Evolutionary conservation across 169 alveolate species (phyloP), one percentile per base, ranked within the genome.

Genomic region (Plasmodium vinckei): DNA sequence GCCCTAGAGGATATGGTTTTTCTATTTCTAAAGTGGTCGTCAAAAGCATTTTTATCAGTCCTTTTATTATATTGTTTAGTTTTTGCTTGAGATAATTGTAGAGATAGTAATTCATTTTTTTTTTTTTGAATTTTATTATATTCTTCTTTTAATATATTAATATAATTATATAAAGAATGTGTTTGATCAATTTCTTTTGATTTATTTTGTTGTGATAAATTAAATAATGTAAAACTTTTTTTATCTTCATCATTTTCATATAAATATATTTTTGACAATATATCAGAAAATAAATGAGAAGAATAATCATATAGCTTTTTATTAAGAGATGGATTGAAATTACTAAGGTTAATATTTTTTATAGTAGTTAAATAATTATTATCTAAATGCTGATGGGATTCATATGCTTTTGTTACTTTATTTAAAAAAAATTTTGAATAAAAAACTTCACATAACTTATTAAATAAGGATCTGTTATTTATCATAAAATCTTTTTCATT

Each of bases 1-100:
- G 95, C 95, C 47, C 95, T 65, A 12, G 95, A 87, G 44, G 94
- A 88, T 15, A 88, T 56, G 12, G 92, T 88, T 68, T 90, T 88
- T 60, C 90, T 64, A 67, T 88, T 75, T n/a, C 94, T 73, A 42
- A 86, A 68, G 5, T 72, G 92, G 9, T 92, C 95, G 21, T 79
- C 89, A 49, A 69, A 73, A 10, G 51, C 49, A n/a, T 88, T 86
- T 60, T 92, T 72, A 21, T 92, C 93, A 51, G 17, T 72, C 25
- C 65, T 84, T 61, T 92, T 92, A 33, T 33, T 33, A 65, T 63
- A 87, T 6, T 49, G 79, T 42, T 91, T 91, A 0, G 44, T 84
- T 69, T 87, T 87, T 21, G 87, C 42, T 59, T 82, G 77, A 19
- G 33, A 23, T 4, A 3, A 19, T 46, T 53, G 77, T 4, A 19